phyloP scores from a whole-genome alignment of 768 basidiomycete species.

The Lactarius pseudohatsudake region DNA sequence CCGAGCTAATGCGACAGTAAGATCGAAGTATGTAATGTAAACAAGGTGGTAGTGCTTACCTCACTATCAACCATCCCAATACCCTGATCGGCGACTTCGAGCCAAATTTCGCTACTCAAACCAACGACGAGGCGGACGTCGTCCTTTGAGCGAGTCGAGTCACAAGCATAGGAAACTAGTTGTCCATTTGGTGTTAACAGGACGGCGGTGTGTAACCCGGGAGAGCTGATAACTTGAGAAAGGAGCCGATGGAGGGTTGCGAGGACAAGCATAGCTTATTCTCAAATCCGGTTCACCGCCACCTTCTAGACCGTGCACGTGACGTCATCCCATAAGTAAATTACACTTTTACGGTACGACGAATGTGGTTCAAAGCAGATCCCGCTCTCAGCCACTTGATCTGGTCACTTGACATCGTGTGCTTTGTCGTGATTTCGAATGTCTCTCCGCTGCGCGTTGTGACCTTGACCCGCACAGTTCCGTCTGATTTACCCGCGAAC shows the following conservation, averaged over 20 bases:
- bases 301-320: not conserved
- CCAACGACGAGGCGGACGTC: constrained; percentile 72
- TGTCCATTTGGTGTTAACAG: constrained; percentile 75
- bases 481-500: constrained; percentile 45
- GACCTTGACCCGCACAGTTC: constrained; percentile 55
- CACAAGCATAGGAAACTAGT: constrained; percentile 63
- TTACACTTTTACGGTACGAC: constrained; percentile 39
- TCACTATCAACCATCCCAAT: constrained; percentile 77
- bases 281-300: not conserved
- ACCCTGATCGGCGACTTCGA: constrained; percentile 64
- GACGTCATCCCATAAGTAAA: not conserved
- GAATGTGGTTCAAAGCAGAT: constrained; percentile 88
- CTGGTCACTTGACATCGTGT: constrained; percentile 91
- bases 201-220: constrained; percentile 66
- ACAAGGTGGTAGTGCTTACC: constrained; percentile 42
- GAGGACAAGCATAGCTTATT: constrained; percentile 62
- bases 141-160: constrained; percentile 61
- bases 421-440: constrained; percentile 71
- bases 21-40: not conserved
- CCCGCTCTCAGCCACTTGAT: constrained; percentile 88
- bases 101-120: constrained; percentile 74
- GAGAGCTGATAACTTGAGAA: constrained; percentile 57
- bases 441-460: constrained; percentile 60
- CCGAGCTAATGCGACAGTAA: constrained; percentile 51
- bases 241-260: constrained; percentile 66